Percentiles rank a stretch among this genome's conserved stretches.
Evolutionary conservation across 1,284 basidiomycete genomes (phyloP).

Genomic region (Termitomyces sp.): DNA sequence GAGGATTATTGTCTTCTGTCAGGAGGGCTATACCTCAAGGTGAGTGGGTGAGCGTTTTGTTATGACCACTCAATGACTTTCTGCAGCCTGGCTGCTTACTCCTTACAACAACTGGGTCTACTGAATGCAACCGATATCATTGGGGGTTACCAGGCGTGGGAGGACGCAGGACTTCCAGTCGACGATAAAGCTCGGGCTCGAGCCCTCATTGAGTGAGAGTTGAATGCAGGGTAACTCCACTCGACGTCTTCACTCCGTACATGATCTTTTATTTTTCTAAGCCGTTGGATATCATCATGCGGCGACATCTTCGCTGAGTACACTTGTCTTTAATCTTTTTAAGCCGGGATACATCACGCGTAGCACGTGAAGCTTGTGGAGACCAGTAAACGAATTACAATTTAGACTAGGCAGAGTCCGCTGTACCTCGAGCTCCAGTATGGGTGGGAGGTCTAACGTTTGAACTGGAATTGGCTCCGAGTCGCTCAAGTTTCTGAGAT

Average conservation of each 20-base stretch:
- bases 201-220: slow-evolving; percentile 2
- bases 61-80: neutral
- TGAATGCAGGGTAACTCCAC: neutral
- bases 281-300: neutral
- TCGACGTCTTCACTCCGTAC: neutral
- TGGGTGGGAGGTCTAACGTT: no score
- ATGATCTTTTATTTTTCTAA: neutral
- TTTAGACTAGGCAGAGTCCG: neutral
- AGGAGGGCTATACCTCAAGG: slow-evolving; percentile 62
- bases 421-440: no score
- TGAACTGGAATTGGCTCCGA: no score
- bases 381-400: neutral
- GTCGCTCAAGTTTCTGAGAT: no score
- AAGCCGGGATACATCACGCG: neutral
- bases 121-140: slow-evolving; percentile 70
- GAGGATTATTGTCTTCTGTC: slow-evolving; percentile 63
- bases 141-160: slow-evolving; percentile 71
- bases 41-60: slow-evolving; percentile 9
- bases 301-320: no score
- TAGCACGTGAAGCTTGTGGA: neutral
- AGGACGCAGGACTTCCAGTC: slow-evolving; percentile 52
- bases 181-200: slow-evolving; percentile 15
- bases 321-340: no score
- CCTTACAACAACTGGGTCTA: slow-evolving; percentile 62
- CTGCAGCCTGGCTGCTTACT: slow-evolving; percentile 56